Conservation (phyloP, 148 eudicot genomes). For the Euryodendron excelsum region DNA sequence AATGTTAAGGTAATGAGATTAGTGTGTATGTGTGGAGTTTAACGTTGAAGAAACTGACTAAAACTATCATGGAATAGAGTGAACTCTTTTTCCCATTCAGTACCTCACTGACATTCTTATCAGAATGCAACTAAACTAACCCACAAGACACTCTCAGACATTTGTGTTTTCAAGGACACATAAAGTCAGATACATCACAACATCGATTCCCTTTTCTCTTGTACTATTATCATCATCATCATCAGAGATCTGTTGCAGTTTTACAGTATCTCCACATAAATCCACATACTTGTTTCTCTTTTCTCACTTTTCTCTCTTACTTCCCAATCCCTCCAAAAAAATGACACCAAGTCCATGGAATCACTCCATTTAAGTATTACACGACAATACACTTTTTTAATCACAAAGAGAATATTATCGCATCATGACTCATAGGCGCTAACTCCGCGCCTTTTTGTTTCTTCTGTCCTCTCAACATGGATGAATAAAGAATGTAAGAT, state of each 20-base stretch:
- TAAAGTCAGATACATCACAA: slow-evolving; percentile 48
- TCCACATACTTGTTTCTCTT: slow-evolving; percentile 54
- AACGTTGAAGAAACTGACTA: slow-evolving; percentile 7
- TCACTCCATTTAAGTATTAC: slow-evolving; percentile 29
- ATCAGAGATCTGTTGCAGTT: neutral
- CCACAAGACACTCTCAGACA: neutral
- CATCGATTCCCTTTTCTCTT: slow-evolving; percentile 58
- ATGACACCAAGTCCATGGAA: slow-evolving; percentile 56
- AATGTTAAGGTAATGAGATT: too few species aligned
- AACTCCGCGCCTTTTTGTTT: slow-evolving; percentile 29
- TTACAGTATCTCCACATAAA: slow-evolving; percentile 21
- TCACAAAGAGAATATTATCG: slow-evolving; percentile 41
- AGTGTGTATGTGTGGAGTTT: neutral
- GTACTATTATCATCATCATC: slow-evolving; percentile 30
- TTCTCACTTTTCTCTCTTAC: slow-evolving; percentile 35
- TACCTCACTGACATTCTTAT: slow-evolving; percentile 39
- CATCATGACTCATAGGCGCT: slow-evolving; percentile 27
- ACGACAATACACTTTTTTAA: slow-evolving; percentile 26
- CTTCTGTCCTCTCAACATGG: slow-evolving; percentile 6
- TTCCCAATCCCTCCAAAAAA: slow-evolving; percentile 60
- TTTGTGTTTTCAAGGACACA: slow-evolving; percentile 16
- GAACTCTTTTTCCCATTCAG: slow-evolving; percentile 21
- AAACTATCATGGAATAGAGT: slow-evolving; percentile 22
- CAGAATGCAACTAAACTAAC: slow-evolving; percentile 5
- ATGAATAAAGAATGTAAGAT: slow-evolving; percentile 11